Evolutionary conservation across 129 eudicot genomes (phyloP).

Genomic region (Helichrysum umbraculigerum): DNA sequence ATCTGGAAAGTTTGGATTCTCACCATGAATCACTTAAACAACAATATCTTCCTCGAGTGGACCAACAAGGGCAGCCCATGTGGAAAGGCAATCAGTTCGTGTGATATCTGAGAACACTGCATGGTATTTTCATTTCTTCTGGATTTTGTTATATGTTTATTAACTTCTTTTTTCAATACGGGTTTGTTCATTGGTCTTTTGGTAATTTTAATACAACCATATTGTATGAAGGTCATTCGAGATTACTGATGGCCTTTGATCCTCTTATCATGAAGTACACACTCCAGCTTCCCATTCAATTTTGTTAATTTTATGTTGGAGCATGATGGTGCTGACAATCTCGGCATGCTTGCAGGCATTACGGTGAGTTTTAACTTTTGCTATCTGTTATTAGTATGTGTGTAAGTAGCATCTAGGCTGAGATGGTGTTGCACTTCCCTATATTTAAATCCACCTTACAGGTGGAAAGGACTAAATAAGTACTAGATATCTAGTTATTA

Average conservation of each 20-base stretch:
- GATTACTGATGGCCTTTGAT: slow-evolving; percentile 39
- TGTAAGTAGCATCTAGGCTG: not conserved
- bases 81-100: slow-evolving; percentile 56
- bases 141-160: not conserved
- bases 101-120: slow-evolving; percentile 35
- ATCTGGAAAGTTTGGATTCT: slow-evolving; percentile 24
- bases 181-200: not conserved
- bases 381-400: not conserved
- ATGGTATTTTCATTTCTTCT: slow-evolving; percentile 25
- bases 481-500: not conserved
- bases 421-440: not conserved
- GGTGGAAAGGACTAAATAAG: not conserved
- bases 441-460: not conserved
- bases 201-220: not conserved
- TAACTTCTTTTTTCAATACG: not conserved
- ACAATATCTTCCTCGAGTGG: slow-evolving; percentile 36
- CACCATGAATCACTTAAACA: slow-evolving; percentile 30
- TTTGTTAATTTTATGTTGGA: slow-evolving; percentile 42
- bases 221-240: slow-evolving; percentile 37
- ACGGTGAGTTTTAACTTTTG: slow-evolving; percentile 27
- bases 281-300: slow-evolving; percentile 41
- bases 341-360: slow-evolving; percentile 40
- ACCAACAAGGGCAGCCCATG: slow-evolving; percentile 47
- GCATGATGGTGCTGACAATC: slow-evolving; percentile 48
- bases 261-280: slow-evolving; percentile 38